These are phyloP conservation scores for Neurospora sp. DNA, from an alignment of 495 filamentous ascomycete species.

Conservation along the genomic window DNA sequence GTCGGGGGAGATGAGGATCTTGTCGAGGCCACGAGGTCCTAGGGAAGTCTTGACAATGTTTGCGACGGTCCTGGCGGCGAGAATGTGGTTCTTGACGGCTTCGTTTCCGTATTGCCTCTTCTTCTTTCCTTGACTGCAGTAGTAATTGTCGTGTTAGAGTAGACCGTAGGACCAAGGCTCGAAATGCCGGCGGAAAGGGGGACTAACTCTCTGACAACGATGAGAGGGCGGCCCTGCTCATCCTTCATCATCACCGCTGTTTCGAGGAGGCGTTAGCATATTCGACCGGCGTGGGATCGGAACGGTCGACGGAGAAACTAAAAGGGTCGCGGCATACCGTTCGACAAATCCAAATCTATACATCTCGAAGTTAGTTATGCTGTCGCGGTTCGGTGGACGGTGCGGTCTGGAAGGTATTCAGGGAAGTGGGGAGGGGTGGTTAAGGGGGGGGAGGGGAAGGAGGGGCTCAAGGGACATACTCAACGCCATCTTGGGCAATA, in stretches of 20 bases:
- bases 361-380: conserved; percentile 17
- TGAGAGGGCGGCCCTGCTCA: conserved; percentile 94
- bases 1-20: conserved; percentile 97
- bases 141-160: conserved; percentile 9
- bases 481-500: conserved; percentile 34
- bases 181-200: neutral
- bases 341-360: conserved; percentile 40
- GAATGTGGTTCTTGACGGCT: conserved; percentile 94
- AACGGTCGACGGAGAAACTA: neutral
- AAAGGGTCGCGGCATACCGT: conserved; percentile 27
- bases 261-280: neutral
- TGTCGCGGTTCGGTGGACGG: conserved; percentile 1
- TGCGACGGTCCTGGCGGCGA: conserved; percentile 89
- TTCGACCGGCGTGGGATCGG: neutral
- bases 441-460: neutral
- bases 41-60: conserved; percentile 96
- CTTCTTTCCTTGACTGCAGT: conserved; percentile 85
- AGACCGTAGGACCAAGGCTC: neutral
- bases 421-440: neutral
- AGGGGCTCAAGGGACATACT: conserved; percentile 24
- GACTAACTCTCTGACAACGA: conserved; percentile 94
- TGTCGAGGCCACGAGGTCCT: conserved; percentile 92
- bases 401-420: neutral
- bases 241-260: conserved; percentile 55
- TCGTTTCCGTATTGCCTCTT: conserved; percentile 93